Conservation (phyloP, 2,329 filamentous ascomycete species). For the Ilyonectria robusta region DNA sequence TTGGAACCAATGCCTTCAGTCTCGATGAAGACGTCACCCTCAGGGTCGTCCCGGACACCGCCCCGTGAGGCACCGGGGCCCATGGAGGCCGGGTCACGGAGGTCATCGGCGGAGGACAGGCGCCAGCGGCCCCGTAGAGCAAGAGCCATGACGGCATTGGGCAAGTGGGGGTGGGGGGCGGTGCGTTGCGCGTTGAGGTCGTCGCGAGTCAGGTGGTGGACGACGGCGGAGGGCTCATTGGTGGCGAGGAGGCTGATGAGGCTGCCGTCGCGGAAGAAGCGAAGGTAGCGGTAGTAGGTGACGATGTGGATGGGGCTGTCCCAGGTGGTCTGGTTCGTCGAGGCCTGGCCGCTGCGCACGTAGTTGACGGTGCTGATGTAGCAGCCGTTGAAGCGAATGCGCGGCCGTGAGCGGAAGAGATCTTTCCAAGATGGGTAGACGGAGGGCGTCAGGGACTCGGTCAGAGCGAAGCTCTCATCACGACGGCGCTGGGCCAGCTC, state of each 20-base stretch:
- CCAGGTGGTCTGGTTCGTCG: constrained; percentile 81
- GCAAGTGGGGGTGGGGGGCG: constrained; percentile 48
- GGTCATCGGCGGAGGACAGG: constrained; percentile 57
- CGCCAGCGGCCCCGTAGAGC: constrained; percentile 73
- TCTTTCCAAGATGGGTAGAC: constrained; percentile 70
- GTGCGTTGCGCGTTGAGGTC: constrained; percentile 68
- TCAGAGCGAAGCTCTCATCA: constrained; percentile 54
- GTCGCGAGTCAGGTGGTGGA: constrained; percentile 84
- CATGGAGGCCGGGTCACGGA: constrained; percentile 43
- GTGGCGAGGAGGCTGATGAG: constrained; percentile 86
- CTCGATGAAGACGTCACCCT: constrained; percentile 84
- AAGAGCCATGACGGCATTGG: constrained; percentile 74
- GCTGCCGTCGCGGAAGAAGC: constrained; percentile 93
- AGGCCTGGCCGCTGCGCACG: constrained; percentile 83
- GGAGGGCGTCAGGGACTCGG: constrained; percentile 58
- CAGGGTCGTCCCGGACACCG: constrained; percentile 52
- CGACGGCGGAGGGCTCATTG: constrained; percentile 86
- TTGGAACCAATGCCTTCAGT: constrained; percentile 85
- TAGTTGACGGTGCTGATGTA: constrained; percentile 99
- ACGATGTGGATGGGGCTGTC: constrained; percentile 90
- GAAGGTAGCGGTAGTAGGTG: constrained; percentile 97
- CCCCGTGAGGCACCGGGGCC: constrained; percentile 14
- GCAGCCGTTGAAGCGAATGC: constrained; percentile 93
- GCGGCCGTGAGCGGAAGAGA: constrained; percentile 87
- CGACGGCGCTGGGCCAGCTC: constrained; percentile 54